Evolutionary conservation across 2,329 filamentous ascomycete genomes (phyloP).

Genomic region (Verticillium isaacii): DNA sequence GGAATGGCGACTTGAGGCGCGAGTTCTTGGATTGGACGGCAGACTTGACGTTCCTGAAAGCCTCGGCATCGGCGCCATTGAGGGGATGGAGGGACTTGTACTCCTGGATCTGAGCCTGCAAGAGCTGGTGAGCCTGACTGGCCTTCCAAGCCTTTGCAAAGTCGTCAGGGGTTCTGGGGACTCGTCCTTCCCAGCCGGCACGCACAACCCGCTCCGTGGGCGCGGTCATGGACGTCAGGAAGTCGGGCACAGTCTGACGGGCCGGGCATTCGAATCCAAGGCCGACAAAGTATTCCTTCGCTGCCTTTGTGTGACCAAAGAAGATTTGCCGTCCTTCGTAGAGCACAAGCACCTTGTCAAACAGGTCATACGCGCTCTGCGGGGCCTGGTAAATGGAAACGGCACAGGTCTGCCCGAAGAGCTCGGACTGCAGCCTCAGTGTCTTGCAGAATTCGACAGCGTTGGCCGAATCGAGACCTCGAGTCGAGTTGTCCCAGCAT

Average conservation of each 20-base stretch:
- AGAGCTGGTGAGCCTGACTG: slow-evolving; percentile 1
- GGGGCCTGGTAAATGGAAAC: slow-evolving; percentile 61
- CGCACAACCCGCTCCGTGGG: slow-evolving; percentile 51
- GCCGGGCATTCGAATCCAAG: slow-evolving; percentile 64
- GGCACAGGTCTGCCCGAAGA: slow-evolving; percentile 40
- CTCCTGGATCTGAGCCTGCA: not conserved
- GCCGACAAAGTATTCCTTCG: slow-evolving; percentile 60
- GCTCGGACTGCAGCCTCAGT: slow-evolving; percentile 41
- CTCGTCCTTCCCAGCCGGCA: slow-evolving; percentile 49
- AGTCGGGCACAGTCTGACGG: slow-evolving; percentile 66
- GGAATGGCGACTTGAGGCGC: slow-evolving; percentile 41
- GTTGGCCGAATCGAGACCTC: slow-evolving; percentile 47
- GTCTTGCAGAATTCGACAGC: slow-evolving; percentile 50
- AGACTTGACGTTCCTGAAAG: slow-evolving; percentile 1
- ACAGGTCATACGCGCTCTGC: slow-evolving; percentile 58
- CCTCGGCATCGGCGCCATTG: not conserved
- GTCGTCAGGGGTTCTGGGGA: slow-evolving; percentile 55
- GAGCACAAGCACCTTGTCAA: slow-evolving; percentile 54
- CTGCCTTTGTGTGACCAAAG: slow-evolving; percentile 55
- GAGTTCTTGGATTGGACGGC: slow-evolving; percentile 23
- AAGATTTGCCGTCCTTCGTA: slow-evolving; percentile 60
- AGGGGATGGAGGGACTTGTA: not conserved
- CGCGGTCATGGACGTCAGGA: slow-evolving; percentile 66
- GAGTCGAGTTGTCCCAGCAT: slow-evolving; percentile 40
- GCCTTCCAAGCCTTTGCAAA: slow-evolving; percentile 30